A percentile compares a stretch with the other conserved stretches of the same genome.
These are phyloP conservation scores for Isatis lusitanica DNA, from an alignment of 441 rosid genomes.

Conservation along the genomic window DNA sequence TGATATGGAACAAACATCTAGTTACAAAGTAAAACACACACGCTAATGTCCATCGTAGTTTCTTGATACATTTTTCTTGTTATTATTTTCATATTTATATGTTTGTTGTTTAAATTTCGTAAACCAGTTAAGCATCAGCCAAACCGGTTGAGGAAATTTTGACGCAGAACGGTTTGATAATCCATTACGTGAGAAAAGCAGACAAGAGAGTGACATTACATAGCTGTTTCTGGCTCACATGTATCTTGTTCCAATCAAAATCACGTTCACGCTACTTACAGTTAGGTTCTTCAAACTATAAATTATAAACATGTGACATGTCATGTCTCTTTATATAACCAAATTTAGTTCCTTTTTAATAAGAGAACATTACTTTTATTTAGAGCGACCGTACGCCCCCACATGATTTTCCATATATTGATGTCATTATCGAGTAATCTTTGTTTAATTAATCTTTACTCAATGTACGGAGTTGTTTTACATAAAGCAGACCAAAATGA, in stretches of 20 bases:
- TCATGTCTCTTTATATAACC: neutral
- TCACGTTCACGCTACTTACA: constrained; percentile 10
- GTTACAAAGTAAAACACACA: neutral
- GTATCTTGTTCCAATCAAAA: constrained; percentile 3
- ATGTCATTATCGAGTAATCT: neutral
- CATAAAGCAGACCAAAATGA: neutral
- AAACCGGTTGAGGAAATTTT: neutral
- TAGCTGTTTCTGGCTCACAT: constrained; percentile 12
- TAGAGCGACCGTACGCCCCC: neutral
- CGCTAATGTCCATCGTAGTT: neutral
- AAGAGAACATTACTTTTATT: neutral
- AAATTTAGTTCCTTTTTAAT: constrained; percentile 8
- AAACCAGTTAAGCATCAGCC: neutral
- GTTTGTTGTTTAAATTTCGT: neutral
- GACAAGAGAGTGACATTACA: neutral
- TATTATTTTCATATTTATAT: neutral
- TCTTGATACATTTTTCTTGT: neutral
- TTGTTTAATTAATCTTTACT: neutral
- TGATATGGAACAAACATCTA: neutral
- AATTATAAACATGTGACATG: neutral
- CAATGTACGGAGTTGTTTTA: neutral
- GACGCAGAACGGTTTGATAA: neutral
- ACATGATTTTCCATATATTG: neutral
- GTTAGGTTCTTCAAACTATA: constrained; percentile 2
- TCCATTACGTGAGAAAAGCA: neutral